Conservation (phyloP, 2,329 filamentous ascomycete species). For the Stachybotrys elegans region DNA sequence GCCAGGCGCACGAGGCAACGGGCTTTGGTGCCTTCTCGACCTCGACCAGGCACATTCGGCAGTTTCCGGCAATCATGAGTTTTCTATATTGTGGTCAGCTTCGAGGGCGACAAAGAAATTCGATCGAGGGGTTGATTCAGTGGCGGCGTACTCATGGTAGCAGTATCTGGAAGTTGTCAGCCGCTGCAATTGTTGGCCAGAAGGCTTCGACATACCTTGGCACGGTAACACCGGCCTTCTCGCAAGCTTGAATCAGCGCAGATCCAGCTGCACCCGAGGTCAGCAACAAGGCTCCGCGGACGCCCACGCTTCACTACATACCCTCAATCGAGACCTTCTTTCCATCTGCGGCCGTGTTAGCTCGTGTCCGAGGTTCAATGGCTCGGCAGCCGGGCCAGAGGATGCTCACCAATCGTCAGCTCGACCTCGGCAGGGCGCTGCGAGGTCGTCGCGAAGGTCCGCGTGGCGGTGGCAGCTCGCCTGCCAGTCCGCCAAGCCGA, state of each 20-base stretch:
- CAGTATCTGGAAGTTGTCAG: conserved; percentile 67
- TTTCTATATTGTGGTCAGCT: conserved; percentile 60
- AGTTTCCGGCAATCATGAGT: conserved; percentile 98
- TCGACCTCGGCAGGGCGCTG: conserved; percentile 86
- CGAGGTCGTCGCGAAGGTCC: conserved; percentile 77
- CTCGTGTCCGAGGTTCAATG: conserved; percentile 21
- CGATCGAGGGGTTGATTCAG: conserved; percentile 18
- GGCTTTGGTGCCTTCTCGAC: conserved; percentile 95
- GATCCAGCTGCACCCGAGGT: conserved; percentile 68
- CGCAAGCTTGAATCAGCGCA: conserved; percentile 96
- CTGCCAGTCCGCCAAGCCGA: conserved; percentile 62
- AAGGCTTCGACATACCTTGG: conserved; percentile 64
- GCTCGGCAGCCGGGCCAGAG: conserved; percentile 17
- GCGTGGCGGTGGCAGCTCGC: conserved; percentile 56
- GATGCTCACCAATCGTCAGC: conserved; percentile 76
- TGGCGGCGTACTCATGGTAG: conserved; percentile 80
- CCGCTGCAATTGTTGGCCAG: conserved; percentile 4
- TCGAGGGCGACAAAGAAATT: conserved; percentile 11
- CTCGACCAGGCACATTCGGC: conserved; percentile 98
- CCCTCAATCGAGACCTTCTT: conserved; percentile 98
- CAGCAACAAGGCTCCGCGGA: conserved; percentile 22
- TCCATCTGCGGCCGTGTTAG: conserved; percentile 62
- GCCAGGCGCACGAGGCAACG: conserved; percentile 97
- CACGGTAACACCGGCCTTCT: conserved; percentile 88
- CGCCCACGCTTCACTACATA: conserved; percentile 36